Percentiles rank a stretch among this genome's conserved stretches.
phyloP scores from a whole-genome alignment of 2,329 filamentous ascomycete genomes.

The Exophiala phaeomuriformis region DNA sequence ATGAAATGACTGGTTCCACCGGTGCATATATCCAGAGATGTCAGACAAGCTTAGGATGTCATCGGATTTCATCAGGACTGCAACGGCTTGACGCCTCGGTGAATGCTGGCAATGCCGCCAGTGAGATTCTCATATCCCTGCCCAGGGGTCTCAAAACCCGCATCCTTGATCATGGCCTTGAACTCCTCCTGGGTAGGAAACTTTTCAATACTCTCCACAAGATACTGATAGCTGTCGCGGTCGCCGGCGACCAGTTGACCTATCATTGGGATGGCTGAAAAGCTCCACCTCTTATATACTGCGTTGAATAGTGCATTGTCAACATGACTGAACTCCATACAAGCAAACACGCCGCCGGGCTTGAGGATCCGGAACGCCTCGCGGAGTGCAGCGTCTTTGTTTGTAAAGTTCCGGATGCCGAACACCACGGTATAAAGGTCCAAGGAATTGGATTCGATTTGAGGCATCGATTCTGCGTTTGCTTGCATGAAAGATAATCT shows the following conservation, averaged over 20 bases:
- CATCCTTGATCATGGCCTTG: constrained; percentile 66
- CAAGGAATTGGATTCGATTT: constrained; percentile 62
- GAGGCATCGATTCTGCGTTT: constrained; percentile 70
- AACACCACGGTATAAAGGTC: constrained; percentile 98
- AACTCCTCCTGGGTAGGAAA: constrained; percentile 86
- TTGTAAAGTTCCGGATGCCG: constrained; percentile 93
- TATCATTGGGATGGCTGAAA: constrained; percentile 86
- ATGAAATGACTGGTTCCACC: not conserved
- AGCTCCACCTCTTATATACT: constrained; percentile 92
- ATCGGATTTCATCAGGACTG: not conserved
- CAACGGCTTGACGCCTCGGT: constrained; percentile 83
- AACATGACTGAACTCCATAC: constrained; percentile 89
- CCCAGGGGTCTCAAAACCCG: constrained; percentile 67
- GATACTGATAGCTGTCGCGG: constrained; percentile 92
- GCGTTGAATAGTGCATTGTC: constrained; percentile 70
- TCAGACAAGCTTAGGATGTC: not conserved
- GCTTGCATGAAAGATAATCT: constrained; percentile 72
- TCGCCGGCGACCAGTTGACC: constrained; percentile 92
- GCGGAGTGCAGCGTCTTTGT: constrained; percentile 72
- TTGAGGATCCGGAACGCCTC: constrained; percentile 86
- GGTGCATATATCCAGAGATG: not conserved
- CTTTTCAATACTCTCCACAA: constrained; percentile 93
- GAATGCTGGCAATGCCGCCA: constrained; percentile 86
- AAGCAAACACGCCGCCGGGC: constrained; percentile 92
- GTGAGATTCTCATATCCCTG: constrained; percentile 84